Conservation (phyloP, 768 basidiomycete species). For the Tulasnella sp. region DNA sequence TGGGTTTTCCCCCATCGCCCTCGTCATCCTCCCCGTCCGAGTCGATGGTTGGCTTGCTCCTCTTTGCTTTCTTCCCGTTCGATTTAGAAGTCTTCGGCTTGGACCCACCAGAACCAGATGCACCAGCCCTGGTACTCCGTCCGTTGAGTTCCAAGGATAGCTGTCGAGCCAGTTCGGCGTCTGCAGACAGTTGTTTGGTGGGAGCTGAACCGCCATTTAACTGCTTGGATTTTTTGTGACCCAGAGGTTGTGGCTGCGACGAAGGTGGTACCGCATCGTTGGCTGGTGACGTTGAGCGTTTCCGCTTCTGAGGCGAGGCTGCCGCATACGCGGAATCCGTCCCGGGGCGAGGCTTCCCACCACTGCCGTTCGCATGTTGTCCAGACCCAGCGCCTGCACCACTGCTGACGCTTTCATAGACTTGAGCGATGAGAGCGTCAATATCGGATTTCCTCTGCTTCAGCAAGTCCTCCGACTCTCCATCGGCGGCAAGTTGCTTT, state of each 20-base stretch:
- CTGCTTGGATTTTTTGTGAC: neutral
- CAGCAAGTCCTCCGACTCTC: constrained; percentile 43
- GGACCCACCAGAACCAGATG: constrained; percentile 24
- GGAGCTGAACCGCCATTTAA: neutral
- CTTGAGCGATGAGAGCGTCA: constrained; percentile 56
- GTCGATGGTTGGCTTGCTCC: constrained; percentile 44
- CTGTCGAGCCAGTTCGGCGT: constrained; percentile 63
- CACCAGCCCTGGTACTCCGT: constrained; percentile 39
- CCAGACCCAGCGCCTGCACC: neutral
- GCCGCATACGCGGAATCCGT: constrained; percentile 2
- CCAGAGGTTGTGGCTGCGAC: constrained; percentile 8
- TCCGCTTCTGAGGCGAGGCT: constrained; percentile 14
- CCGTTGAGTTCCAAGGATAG: constrained; percentile 62
- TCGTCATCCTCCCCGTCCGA: constrained; percentile 43
- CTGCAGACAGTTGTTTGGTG: constrained; percentile 35
- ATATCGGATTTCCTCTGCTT: constrained; percentile 61
- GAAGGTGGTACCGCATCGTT: constrained; percentile 1
- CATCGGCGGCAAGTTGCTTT: constrained; percentile 47
- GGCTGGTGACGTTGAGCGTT: constrained; percentile 1
- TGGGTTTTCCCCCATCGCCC: constrained; percentile 36
- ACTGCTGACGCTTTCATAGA: constrained; percentile 54
- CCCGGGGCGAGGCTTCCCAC: constrained; percentile 12
- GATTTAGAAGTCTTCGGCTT: constrained; percentile 35
- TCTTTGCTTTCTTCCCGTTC: constrained; percentile 38
- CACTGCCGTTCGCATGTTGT: constrained; percentile 26